These are phyloP conservation scores for Lactifluus hygrophoroides DNA, from an alignment of 768 basidiomycete genomes.

Conservation along the genomic window DNA sequence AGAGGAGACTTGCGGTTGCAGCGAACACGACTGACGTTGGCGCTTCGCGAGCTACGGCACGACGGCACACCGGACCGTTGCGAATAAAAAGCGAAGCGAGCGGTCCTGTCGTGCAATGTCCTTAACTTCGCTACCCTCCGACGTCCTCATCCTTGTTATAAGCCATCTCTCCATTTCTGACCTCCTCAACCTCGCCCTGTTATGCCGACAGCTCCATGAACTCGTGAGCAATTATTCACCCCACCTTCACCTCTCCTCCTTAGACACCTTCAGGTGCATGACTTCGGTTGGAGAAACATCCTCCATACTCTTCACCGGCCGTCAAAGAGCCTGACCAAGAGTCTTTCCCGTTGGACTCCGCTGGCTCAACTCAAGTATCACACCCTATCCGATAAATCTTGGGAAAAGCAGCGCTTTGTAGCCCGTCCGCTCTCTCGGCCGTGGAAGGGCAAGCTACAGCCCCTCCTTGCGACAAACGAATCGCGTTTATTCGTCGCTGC, in stretches of 20 bases:
- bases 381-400: constrained; percentile 19
- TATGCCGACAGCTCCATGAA: constrained; percentile 5
- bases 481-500: constrained; percentile 25
- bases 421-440: constrained; percentile 21
- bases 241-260: background rate
- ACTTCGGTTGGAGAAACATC: constrained; percentile 13
- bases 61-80: background rate
- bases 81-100: background rate
- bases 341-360: constrained; percentile 14
- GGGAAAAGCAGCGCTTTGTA: constrained; percentile 19
- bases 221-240: constrained; percentile 4
- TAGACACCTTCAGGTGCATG: constrained; percentile 10
- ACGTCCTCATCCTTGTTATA: constrained; percentile 18
- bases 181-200: constrained; percentile 7
- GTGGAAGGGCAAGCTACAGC: constrained; percentile 24
- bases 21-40: background rate
- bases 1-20: background rate
- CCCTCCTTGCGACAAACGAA: constrained; percentile 21
- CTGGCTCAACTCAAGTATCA: constrained; percentile 19
- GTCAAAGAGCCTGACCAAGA: constrained; percentile 12
- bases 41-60: too few relatives aligned
- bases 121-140: constrained; percentile 13
- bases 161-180: constrained; percentile 14
- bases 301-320: constrained; percentile 10
- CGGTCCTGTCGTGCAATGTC: too few relatives aligned